phyloP scores from a whole-genome alignment of 2,329 filamentous ascomycete genomes.

The Fusarium bactridioides region DNA sequence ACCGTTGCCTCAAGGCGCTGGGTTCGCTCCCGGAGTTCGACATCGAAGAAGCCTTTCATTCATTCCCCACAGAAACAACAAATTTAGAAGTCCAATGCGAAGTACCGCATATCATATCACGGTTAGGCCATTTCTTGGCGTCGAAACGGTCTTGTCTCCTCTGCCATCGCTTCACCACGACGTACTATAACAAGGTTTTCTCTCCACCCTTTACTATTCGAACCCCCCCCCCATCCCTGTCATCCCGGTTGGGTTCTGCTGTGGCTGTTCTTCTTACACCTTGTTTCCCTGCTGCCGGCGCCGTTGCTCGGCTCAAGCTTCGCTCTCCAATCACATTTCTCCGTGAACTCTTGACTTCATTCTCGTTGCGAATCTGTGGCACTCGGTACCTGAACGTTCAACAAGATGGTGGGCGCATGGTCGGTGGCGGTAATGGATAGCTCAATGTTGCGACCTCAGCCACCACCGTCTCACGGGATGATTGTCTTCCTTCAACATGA shows the following conservation, averaged over 20 bases:
- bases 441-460: constrained; percentile 21
- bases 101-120: constrained; percentile 23
- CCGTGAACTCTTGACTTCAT: constrained; percentile 5
- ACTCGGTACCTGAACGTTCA: constrained; percentile 34
- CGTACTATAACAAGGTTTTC: constrained; percentile 2
- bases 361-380: constrained; percentile 23
- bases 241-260: constrained; percentile 3
- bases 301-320: constrained; percentile 26
- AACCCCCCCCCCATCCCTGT: constrained; percentile 2
- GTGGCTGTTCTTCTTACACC: constrained; percentile 33
- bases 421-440: constrained; percentile 24
- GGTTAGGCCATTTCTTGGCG: constrained; percentile 25
- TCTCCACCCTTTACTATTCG: constrained; percentile 9
- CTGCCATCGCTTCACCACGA: constrained; percentile 7
- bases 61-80: constrained; percentile 19
- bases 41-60: constrained; percentile 4
- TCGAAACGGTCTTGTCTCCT: constrained; percentile 22
- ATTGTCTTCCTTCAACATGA: constrained; percentile 7
- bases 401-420: constrained; percentile 22
- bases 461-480: constrained; percentile 17
- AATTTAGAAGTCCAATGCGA: constrained; percentile 18
- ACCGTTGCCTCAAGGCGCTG: constrained; percentile 13
- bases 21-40: not conserved
- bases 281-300: constrained; percentile 26
- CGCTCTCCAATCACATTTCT: constrained; percentile 20